A percentile compares a stretch with the other conserved stretches of the same genome.
These are phyloP conservation scores for Deakozyma indianensis DNA, from an alignment of 805 yeast genomes.

Conservation along the genomic window DNA sequence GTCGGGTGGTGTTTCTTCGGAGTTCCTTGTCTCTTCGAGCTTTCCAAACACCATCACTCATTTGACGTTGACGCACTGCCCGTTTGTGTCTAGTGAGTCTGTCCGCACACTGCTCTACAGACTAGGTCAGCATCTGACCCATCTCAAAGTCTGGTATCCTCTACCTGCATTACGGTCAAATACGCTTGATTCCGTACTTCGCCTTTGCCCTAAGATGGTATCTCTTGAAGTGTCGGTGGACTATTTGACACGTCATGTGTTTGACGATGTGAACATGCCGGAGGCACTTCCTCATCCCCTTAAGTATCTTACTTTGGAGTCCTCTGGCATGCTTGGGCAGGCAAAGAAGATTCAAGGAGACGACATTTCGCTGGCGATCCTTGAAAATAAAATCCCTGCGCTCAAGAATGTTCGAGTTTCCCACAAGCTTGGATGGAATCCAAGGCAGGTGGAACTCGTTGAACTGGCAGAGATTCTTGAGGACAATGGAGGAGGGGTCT, in stretches of 20 bases:
- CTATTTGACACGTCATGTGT: constrained; percentile 37
- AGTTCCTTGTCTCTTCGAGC: constrained; percentile 51
- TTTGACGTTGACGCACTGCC: constrained; percentile 79
- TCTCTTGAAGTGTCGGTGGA: constrained; percentile 64
- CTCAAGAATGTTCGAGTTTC: constrained; percentile 54
- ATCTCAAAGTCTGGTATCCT: constrained; percentile 66
- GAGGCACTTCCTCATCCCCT: constrained; percentile 33
- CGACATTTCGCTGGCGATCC: constrained; percentile 72
- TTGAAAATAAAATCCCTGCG: constrained; percentile 61
- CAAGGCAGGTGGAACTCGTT: constrained; percentile 39
- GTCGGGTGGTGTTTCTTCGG: constrained; percentile 82
- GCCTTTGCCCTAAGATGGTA: constrained; percentile 59
- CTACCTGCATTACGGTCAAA: constrained; percentile 64
- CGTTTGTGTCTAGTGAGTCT: constrained; percentile 52
- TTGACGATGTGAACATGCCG: constrained; percentile 20
- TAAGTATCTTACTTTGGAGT: constrained; percentile 51
- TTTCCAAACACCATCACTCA: constrained; percentile 62
- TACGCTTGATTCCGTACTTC: constrained; percentile 59
- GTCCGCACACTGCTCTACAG: constrained; percentile 45
- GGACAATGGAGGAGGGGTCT: constrained; percentile 56
- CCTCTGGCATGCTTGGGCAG: constrained; percentile 76
- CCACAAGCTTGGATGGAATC: constrained; percentile 69
- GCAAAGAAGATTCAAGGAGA: constrained; percentile 74
- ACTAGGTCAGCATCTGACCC: constrained; percentile 51
- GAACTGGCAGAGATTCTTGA: constrained; percentile 59